Evolutionary conservation across 441 rosid genomes (phyloP), one percentile per base, ranked within the genome.

Genomic region (Gossypium lobatum): DNA sequence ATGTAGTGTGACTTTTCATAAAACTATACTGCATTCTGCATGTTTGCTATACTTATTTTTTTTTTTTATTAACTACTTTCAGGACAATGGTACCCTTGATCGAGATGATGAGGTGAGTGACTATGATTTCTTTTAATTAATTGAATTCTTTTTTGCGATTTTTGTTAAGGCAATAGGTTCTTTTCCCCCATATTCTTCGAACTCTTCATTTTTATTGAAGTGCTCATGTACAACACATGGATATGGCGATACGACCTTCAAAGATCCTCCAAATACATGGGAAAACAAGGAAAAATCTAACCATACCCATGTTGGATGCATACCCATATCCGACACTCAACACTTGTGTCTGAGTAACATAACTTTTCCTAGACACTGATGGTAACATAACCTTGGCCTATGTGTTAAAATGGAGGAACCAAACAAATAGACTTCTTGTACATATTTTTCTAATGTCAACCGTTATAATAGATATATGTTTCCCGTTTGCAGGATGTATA

Each of bases 71-170:
- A 79, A 64, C 63, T 78, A 37, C 58, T 75, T 83, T 82, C 84
- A 95, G 98, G 95, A 87, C 25, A 82, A 84, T 73, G 88, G 86
- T 28, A 83, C 89, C 76, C 86, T 88, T 64, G 96, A 88, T 80
- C 87, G 93, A 70, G 96, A 93, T 77, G 96, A 93, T 76, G 88
- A 80, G 91, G 99, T 93, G 83, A 72, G 37, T 52, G 71, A 13
- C 70, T 46, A 34, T 34, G 39, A 20, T 75, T 55, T 73, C 46
- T 37, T 21, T n/a, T 31, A 8, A 18, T 53, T 28, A 52, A 42
- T 20, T 14, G 34, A 13, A 58, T 10, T 6, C 26, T 72, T 21
- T 58, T 57, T 73, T 28, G 17, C 9, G 6, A n/a, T 42, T 65
- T 28, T 18, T 64, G 21, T 39, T 14, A 64, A 58, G 74, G 67